A percentile compares a stretch with the other conserved stretches of the same genome.
phyloP scores from a whole-genome alignment of 148 eudicot species.

The Amaranthus palmeri region DNA sequence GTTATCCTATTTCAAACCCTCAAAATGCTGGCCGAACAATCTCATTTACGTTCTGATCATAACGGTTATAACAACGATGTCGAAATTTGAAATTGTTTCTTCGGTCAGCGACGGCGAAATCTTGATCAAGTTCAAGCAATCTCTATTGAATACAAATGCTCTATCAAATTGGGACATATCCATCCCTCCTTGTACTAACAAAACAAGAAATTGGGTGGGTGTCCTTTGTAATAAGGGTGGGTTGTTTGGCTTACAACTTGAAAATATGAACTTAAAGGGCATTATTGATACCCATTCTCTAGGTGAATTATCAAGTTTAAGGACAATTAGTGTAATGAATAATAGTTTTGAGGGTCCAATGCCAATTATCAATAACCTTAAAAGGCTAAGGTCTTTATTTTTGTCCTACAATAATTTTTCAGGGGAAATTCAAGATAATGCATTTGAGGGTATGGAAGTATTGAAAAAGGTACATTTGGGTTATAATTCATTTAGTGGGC shows the following conservation, averaged over 20 bases:
- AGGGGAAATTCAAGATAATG: conserved; percentile 34
- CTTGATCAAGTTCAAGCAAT: conserved; percentile 55
- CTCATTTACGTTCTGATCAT: neutral
- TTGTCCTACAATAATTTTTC: conserved; percentile 55
- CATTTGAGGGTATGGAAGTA: conserved; percentile 41
- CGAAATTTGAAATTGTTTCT: neutral
- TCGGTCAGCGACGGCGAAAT: conserved; percentile 19
- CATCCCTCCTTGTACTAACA: conserved; percentile 29
- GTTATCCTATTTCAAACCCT: conserved; percentile 15
- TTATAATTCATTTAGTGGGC: conserved; percentile 42
- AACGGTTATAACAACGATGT: neutral
- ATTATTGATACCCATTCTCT: conserved; percentile 45
- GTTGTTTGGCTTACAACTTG: conserved; percentile 44
- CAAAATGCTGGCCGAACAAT: neutral
- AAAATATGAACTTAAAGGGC: conserved; percentile 56
- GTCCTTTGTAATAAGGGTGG: conserved; percentile 27
- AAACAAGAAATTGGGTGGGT: conserved; percentile 46
- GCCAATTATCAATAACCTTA: conserved; percentile 34
- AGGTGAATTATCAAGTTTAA: conserved; percentile 22
- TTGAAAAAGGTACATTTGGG: conserved; percentile 55
- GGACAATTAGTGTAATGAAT: conserved; percentile 55
- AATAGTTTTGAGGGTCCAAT: conserved; percentile 48
- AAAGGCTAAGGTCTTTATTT: conserved; percentile 36
- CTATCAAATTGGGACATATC: conserved; percentile 43
- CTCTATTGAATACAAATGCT: conserved; percentile 28